Evolutionary conservation across 352 stramenopile species (phyloP).

Genomic region (Saprolegnia parasitica): DNA sequence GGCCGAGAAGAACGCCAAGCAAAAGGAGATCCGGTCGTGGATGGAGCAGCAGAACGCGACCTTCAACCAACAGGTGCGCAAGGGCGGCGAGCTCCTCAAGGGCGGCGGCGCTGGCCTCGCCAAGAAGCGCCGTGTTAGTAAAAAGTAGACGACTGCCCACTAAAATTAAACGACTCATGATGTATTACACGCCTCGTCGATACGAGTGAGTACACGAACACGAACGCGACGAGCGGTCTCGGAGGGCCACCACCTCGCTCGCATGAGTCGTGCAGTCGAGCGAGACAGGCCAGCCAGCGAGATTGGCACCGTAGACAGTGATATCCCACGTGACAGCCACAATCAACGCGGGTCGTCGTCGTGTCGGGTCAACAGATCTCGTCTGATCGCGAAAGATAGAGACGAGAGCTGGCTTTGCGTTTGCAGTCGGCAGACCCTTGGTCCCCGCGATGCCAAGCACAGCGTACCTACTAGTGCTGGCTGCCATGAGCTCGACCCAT

Average conservation of each 20-base stretch:
- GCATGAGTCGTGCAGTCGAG: no score
- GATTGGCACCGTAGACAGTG: not conserved
- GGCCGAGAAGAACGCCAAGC: conserved; percentile 83
- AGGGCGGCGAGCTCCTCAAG: conserved; percentile 93
- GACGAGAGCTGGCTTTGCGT: not conserved
- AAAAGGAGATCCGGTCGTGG: conserved; percentile 94
- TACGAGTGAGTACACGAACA: no score
- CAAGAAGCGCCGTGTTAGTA: conserved; percentile 51
- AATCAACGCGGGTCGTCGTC: not conserved
- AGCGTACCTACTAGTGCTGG: no score
- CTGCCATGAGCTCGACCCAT: no score
- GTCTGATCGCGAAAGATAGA: not conserved
- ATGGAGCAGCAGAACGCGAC: conserved; percentile 95
- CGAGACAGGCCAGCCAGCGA: not conserved
- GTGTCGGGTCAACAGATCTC: not conserved
- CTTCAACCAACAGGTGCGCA: conserved; percentile 96
- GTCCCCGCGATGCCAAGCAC: no score
- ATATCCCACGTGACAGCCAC: not conserved
- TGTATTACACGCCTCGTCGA: not conserved
- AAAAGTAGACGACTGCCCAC: conserved; percentile 37
- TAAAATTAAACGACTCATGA: conserved; percentile 6
- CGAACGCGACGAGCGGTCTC: no score
- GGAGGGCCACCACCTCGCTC: no score
- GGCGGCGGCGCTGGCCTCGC: conserved; percentile 81
- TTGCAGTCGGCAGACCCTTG: no score